These are phyloP conservation scores for Biscogniauxia marginata DNA, from an alignment of 2,329 filamentous ascomycete genomes.

Conservation along the genomic window DNA sequence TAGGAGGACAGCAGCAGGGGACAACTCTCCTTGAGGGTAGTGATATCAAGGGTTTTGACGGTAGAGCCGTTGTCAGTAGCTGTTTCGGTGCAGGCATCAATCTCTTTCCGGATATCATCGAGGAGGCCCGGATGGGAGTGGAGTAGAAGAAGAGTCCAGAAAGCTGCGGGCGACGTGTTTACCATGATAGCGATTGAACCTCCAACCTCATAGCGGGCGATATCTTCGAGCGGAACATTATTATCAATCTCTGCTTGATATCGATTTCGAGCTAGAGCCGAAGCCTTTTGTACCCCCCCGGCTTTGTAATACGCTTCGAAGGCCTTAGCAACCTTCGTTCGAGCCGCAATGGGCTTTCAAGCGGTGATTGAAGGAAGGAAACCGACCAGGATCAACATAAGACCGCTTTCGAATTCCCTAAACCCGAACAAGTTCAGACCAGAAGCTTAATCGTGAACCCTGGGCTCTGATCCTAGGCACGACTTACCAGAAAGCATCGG, in stretches of 20 bases:
- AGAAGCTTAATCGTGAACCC: neutral
- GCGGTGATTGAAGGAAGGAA: slow-evolving; percentile 32
- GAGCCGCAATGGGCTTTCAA: slow-evolving; percentile 31
- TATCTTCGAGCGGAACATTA: slow-evolving; percentile 35
- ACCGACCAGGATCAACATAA: slow-evolving; percentile 24
- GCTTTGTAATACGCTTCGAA: slow-evolving; percentile 40
- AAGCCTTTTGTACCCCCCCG: slow-evolving; percentile 38
- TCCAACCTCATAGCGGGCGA: slow-evolving; percentile 41
- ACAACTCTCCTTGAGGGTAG: slow-evolving; percentile 34
- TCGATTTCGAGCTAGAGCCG: slow-evolving; percentile 36
- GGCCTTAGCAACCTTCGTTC: slow-evolving; percentile 34
- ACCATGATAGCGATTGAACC: slow-evolving; percentile 39
- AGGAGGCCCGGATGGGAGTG: slow-evolving; percentile 31
- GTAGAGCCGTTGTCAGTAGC: slow-evolving; percentile 6
- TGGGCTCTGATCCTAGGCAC: neutral
- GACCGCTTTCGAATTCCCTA: slow-evolving; percentile 24
- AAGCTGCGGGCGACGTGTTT: slow-evolving; percentile 39
- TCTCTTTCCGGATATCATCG: slow-evolving; percentile 31
- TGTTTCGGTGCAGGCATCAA: slow-evolving; percentile 21
- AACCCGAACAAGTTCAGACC: slow-evolving; percentile 3
- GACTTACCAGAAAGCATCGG: slow-evolving; percentile 36
- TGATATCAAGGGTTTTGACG: slow-evolving; percentile 27
- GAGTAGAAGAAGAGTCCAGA: slow-evolving; percentile 41
- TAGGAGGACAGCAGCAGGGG: slow-evolving; percentile 39
- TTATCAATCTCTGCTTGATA: slow-evolving; percentile 31